Percentiles rank a stretch among this genome's conserved stretches.
Conservation (phyloP, 2,329 filamentous ascomycete species). For the Aspergillus sp. region DNA sequence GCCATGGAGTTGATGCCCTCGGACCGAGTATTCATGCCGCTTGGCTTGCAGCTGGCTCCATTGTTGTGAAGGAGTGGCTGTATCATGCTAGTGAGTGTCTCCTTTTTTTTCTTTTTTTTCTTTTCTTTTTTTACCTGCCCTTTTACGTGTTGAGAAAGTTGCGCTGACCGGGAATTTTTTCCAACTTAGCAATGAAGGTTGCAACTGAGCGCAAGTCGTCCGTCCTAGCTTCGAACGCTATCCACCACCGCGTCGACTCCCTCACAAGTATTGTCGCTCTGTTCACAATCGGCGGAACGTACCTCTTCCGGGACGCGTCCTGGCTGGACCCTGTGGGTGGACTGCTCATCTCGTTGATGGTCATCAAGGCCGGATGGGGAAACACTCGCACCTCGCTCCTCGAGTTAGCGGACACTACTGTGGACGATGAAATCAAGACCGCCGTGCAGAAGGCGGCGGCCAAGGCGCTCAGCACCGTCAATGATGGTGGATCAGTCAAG, state of each 20-base stretch:
- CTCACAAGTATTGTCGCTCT: constrained; percentile 93
- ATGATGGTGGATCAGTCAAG: constrained; percentile 61
- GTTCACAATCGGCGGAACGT: constrained; percentile 83
- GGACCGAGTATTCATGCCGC: constrained; percentile 89
- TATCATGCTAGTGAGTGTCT: constrained; percentile 85
- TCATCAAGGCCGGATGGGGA: constrained; percentile 82
- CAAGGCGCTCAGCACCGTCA: constrained; percentile 58
- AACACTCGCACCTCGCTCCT: constrained; percentile 81
- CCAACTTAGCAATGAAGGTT: constrained; percentile 80
- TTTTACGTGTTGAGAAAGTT: too few relatives aligned
- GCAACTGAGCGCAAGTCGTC: constrained; percentile 92
- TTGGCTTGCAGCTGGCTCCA: constrained; percentile 88
- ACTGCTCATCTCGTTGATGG: constrained; percentile 87
- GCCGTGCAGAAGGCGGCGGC: constrained; percentile 67
- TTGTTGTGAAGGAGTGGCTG: constrained; percentile 92
- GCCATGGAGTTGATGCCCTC: constrained; percentile 49
- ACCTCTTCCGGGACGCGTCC: constrained; percentile 77
- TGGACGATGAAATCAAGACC: constrained; percentile 79
- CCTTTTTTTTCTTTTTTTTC: background rate
- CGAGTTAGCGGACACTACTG: constrained; percentile 86
- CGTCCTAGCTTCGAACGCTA: constrained; percentile 90
- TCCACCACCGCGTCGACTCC: constrained; percentile 95
- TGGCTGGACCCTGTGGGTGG: constrained; percentile 96
- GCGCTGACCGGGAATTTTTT: background rate
- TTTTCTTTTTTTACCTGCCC: background rate